Base-by-base conservation (phyloP, 805 yeast genomes). In the Scheffersomyces amazonensis region DNA sequence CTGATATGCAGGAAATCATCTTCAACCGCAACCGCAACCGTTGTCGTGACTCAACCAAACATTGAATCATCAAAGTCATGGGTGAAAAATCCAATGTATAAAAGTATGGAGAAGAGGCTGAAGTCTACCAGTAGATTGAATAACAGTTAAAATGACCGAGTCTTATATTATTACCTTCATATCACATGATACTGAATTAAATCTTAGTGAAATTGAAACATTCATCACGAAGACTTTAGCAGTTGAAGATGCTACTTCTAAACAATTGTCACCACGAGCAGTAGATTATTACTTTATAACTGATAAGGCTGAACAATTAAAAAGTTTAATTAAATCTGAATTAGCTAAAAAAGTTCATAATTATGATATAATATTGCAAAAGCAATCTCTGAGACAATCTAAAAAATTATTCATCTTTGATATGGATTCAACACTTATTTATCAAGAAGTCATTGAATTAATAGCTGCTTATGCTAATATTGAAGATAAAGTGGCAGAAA, bases 371-470 rank as follows among this genome's bases (percentile, higher is more conserved):
- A 49, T 66, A 5, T 51, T 67, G 40, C 74, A 69, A 43, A 35
- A 41, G 2, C 36, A 30, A 1, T 37, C 30, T 5, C 31, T 43
- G 5, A 52, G 75, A 37, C 44, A 50, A 37, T 21, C 52, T 36
- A 75, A 72, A 54, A 75, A 78, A 52, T 68, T 93, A 35, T 81
- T 87, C 44, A 87, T 95, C 9, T 93, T 93, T 56, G 99, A 93
- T 54, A 93, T 93, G 99, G 99, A 93, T 66, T 89, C 97, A 0
- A 93, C 99, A 0, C 68, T 93, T 55, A 93, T 93, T 47, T 82
- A 85, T 58, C 98, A 93, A 63, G 99, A 93, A 64, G 97, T 93
- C 28, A 93, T 93, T 49, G 99, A 93, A 56, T 63, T 93, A 55
- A 91, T 93, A 48, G 99, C 99, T 2, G 88, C 88, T 0, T 83